Conservation (phyloP, 1,284 basidiomycete species). For the Porphyrellus sp. region DNA sequence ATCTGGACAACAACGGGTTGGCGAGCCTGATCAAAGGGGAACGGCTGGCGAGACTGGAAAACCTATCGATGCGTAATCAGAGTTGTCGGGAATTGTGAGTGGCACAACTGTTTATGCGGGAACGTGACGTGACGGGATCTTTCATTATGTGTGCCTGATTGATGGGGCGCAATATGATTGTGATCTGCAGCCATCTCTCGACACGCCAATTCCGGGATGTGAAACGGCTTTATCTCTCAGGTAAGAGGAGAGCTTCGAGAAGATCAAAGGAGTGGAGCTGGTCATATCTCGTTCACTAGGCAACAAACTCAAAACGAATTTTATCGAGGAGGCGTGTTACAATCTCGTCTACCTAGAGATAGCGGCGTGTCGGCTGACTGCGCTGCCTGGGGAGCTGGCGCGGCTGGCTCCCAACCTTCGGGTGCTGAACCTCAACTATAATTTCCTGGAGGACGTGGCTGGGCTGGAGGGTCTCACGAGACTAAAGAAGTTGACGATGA, state of each 20-base stretch:
- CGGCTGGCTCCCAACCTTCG: constrained; percentile 81
- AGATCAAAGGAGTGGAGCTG: constrained; percentile 6
- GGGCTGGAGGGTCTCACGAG: constrained; percentile 69
- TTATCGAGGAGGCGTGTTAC: constrained; percentile 69
- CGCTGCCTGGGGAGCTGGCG: constrained; percentile 68
- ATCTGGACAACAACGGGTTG: constrained; percentile 86
- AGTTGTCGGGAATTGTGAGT: constrained; percentile 71
- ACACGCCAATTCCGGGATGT: constrained; percentile 81
- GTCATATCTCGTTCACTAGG: constrained; percentile 35
- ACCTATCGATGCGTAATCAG: constrained; percentile 90
- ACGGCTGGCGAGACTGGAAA: constrained; percentile 74
- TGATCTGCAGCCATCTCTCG: constrained; percentile 51
- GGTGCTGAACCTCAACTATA: constrained; percentile 93
- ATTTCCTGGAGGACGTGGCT: constrained; percentile 77
- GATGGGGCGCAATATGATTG: constrained; percentile 33
- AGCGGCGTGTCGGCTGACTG: constrained; percentile 83
- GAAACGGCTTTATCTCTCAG: constrained; percentile 91
- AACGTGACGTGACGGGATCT: constrained; percentile 37
- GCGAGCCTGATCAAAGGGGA: constrained; percentile 50
- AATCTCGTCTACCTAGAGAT: constrained; percentile 92
- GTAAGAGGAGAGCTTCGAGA: constrained; percentile 43
- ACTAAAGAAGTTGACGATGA: constrained; percentile 79
- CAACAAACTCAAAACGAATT: constrained; percentile 44
- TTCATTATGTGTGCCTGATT: constrained; percentile 39
- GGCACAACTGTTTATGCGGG: constrained; percentile 12